Conservation (phyloP, 1,139 yeast species). For the Schizosaccharomyces versatilis region DNA sequence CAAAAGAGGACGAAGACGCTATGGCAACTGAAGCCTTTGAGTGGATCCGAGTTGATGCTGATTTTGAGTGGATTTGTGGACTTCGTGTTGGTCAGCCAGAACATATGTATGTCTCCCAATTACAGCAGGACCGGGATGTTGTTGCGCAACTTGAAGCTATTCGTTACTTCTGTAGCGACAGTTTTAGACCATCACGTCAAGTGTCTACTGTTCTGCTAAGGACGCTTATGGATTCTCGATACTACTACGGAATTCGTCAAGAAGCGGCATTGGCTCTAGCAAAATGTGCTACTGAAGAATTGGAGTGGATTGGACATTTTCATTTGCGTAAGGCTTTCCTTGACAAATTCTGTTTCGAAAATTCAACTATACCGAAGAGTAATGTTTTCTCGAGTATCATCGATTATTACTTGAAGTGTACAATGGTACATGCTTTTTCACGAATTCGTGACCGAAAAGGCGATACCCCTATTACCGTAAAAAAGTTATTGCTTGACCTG, state of each 20-base stretch:
- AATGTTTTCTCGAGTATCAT: constrained; percentile 59
- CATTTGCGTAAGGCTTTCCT: constrained; percentile 55
- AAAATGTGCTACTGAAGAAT: constrained; percentile 36
- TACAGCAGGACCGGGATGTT: constrained; percentile 86
- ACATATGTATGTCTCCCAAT: constrained; percentile 81
- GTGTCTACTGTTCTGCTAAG: constrained; percentile 63
- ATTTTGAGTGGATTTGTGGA: constrained; percentile 86
- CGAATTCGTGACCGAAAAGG: constrained; percentile 37
- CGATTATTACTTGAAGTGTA: constrained; percentile 44
- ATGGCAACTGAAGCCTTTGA: constrained; percentile 75
- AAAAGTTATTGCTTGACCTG: constrained; percentile 43
- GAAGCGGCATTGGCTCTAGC: constrained; percentile 74
- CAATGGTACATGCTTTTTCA: constrained; percentile 43
- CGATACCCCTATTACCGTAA: constrained; percentile 42
- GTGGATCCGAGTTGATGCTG: constrained; percentile 93
- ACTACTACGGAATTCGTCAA: constrained; percentile 69
- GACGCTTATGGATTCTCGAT: constrained; percentile 63
- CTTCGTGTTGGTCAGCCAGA: constrained; percentile 73
- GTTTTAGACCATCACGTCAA: constrained; percentile 29
- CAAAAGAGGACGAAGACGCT: constrained; percentile 44
- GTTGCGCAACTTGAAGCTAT: constrained; percentile 86
- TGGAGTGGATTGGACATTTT: constrained; percentile 46
- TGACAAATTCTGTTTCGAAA: constrained; percentile 48
- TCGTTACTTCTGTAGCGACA: constrained; percentile 41
- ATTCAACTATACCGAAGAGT: constrained; percentile 44